These are phyloP conservation scores for Spizellomyces punctatus DNA, from an alignment of 192 early-diverging fungal species.

Conservation along the genomic window DNA sequence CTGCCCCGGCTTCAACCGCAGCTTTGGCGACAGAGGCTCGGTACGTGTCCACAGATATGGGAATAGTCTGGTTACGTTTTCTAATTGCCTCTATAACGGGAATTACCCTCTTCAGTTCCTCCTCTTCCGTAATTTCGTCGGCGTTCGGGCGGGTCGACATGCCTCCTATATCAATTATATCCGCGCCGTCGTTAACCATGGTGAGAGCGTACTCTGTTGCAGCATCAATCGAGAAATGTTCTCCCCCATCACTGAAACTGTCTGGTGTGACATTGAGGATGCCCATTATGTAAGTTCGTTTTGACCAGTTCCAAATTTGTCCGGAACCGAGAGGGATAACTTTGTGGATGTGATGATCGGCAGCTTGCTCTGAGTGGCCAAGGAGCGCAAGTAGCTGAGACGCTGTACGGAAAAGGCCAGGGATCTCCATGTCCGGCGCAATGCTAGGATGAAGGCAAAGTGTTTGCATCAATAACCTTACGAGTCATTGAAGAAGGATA, in stretches of 20 bases:
- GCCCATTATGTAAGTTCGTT: constrained; percentile 87
- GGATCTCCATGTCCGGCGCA: constrained; percentile 85
- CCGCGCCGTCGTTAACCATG: constrained; percentile 77
- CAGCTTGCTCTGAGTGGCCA: constrained; percentile 34
- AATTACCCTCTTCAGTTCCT: constrained; percentile 77
- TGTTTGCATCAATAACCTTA: background rate
- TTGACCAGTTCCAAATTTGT: constrained; percentile 61
- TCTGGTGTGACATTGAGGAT: constrained; percentile 97
- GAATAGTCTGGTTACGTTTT: constrained; percentile 52
- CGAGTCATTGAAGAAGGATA: background rate
- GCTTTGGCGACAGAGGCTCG: constrained; percentile 80
- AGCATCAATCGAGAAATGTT: constrained; percentile 55
- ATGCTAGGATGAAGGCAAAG: constrained; percentile 58
- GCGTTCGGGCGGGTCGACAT: constrained; percentile 90
- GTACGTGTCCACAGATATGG: constrained; percentile 95
- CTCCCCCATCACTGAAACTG: constrained; percentile 93
- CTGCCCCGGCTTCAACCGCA: constrained; percentile 88
- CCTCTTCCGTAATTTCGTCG: constrained; percentile 68
- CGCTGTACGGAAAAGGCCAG: constrained; percentile 77
- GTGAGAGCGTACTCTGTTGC: constrained; percentile 69
- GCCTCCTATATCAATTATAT: constrained; percentile 96
- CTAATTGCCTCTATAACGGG: constrained; percentile 85
- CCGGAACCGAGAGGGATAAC: constrained; percentile 39
- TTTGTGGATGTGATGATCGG: constrained; percentile 44
- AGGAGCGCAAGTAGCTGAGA: constrained; percentile 68